Percentiles rank a stretch among this genome's conserved stretches.
These are phyloP conservation scores for Phytophthora pluvialis DNA, from an alignment of 352 stramenopile species.

Conservation along the genomic window DNA sequence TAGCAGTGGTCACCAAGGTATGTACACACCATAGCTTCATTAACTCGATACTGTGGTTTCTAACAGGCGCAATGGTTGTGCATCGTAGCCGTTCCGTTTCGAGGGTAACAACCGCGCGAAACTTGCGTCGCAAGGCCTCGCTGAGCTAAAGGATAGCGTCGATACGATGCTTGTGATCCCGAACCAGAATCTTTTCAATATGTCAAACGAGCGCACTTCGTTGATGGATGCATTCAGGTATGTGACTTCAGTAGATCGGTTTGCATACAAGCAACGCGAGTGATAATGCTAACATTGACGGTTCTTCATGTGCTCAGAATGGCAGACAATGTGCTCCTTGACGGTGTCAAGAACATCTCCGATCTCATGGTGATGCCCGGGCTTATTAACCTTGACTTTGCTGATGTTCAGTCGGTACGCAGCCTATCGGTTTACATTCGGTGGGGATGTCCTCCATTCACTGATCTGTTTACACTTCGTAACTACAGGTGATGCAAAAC, in stretches of 20 bases:
- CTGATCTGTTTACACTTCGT: not conserved
- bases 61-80: not conserved
- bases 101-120: slow-evolving; percentile 86
- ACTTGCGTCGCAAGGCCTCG: slow-evolving; percentile 76
- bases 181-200: slow-evolving; percentile 91
- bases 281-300: not conserved
- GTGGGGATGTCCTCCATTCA: not conserved
- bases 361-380: slow-evolving; percentile 91
- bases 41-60: slow-evolving; percentile 2
- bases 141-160: slow-evolving; percentile 83
- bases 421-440: not conserved
- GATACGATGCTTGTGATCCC: slow-evolving; percentile 91
- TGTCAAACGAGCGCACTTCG: slow-evolving; percentile 87
- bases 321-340: slow-evolving; percentile 85
- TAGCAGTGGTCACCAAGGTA: slow-evolving; percentile 89
- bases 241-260: slow-evolving; percentile 4
- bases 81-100: slow-evolving; percentile 75
- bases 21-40: not conserved
- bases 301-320: slow-evolving; percentile 43
- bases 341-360: slow-evolving; percentile 90
- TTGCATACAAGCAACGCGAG: not conserved
- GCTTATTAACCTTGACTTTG: slow-evolving; percentile 90
- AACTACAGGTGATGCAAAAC: slow-evolving; percentile 78
- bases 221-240: slow-evolving; percentile 89
- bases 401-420: slow-evolving; percentile 82